These are phyloP conservation scores for Trifolium subterraneum DNA, from an alignment of 306 rosid species.

Conservation along the genomic window DNA sequence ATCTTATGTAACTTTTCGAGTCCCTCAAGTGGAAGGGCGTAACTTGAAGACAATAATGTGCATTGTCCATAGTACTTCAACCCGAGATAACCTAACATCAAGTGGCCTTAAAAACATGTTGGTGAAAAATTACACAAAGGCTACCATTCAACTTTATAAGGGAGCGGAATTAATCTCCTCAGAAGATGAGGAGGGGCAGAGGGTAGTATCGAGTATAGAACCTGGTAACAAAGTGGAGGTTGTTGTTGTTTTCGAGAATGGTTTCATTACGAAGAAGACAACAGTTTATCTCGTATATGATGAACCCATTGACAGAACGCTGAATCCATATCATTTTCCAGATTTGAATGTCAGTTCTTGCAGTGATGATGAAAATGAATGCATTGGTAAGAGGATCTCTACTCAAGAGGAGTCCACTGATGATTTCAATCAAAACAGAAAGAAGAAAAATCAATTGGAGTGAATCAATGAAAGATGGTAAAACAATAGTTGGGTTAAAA, in stretches of 20 bases:
- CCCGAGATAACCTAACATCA: background rate
- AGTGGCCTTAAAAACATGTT: constrained; percentile 17
- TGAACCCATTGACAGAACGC: background rate
- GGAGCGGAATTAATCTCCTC: constrained; percentile 8
- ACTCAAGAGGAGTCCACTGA: background rate
- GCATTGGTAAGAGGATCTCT: background rate
- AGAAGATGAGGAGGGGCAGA: constrained; percentile 24
- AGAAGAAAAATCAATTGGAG: too few species aligned
- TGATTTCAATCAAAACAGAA: background rate
- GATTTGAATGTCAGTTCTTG: background rate
- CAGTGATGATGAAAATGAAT: background rate
- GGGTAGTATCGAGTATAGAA: constrained; percentile 10
- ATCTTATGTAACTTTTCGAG: constrained; percentile 20
- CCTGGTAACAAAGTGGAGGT: constrained; percentile 28
- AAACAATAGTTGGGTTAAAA: too few species aligned
- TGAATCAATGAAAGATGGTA: too few species aligned
- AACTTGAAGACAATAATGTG: constrained; percentile 31
- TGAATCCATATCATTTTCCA: background rate
- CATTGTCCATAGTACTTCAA: constrained; percentile 8
- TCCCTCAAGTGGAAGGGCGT: constrained; percentile 29
- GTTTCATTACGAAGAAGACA: background rate
- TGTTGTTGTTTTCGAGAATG: background rate
- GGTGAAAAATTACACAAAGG: constrained; percentile 33
- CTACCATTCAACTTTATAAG: constrained; percentile 21
- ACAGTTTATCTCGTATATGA: constrained; percentile 14